phyloP scores from a whole-genome alignment of 805 yeast species.

The Gaillardinia entomophila region DNA sequence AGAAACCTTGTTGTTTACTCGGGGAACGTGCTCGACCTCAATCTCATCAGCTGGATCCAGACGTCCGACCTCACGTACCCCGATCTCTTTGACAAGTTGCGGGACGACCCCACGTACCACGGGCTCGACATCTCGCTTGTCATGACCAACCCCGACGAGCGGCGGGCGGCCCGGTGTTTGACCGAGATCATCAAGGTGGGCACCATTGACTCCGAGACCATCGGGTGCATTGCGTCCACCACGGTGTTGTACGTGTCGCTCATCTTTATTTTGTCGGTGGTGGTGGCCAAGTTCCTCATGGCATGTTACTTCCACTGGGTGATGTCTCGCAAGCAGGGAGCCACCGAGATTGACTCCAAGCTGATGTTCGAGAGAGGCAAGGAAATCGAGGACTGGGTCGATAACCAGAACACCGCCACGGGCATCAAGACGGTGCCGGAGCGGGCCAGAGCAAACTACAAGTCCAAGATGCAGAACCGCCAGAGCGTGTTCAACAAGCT shows the following conservation, averaged over 20 bases:
- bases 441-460: conserved; percentile 46
- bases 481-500: conserved; percentile 37
- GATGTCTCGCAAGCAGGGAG: conserved; percentile 72
- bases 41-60: conserved; percentile 70
- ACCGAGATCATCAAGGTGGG: conserved; percentile 87
- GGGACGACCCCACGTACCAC: conserved; percentile 44
- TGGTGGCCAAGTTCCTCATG: conserved; percentile 67
- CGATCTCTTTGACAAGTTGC: conserved; percentile 56
- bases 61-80: conserved; percentile 70
- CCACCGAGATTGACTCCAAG: conserved; percentile 52
- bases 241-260: conserved; percentile 78
- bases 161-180: conserved; percentile 74
- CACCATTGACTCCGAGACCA: conserved; percentile 76
- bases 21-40: conserved; percentile 83
- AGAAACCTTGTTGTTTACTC: conserved; percentile 83
- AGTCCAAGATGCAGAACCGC: conserved; percentile 28
- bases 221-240: conserved; percentile 90
- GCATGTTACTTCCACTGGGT: conserved; percentile 91
- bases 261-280: conserved; percentile 79
- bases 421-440: conserved; percentile 47
- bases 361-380: conserved; percentile 59
- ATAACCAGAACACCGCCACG: conserved; percentile 31
- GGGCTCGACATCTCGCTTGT: conserved; percentile 83
- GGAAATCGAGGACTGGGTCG: conserved; percentile 82
- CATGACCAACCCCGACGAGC: conserved; percentile 58